Base-by-base conservation (phyloP, 176 grass and related monocot genomes). In the Hsuehochloa calcarea region DNA sequence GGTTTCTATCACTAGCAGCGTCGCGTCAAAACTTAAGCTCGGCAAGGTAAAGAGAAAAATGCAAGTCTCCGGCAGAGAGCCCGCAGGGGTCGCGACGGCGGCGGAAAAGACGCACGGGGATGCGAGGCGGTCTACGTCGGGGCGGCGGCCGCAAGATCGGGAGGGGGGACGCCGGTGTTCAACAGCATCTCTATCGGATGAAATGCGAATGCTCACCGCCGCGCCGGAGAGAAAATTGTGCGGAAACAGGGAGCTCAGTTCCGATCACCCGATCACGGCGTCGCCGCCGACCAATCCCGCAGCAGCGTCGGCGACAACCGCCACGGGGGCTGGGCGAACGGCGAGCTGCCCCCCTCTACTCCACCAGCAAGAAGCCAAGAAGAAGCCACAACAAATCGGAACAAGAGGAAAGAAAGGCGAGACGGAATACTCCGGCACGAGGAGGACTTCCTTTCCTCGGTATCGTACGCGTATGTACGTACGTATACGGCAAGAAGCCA, bases 251-350 rank as follows among this genome's bases (percentile, higher is more conserved):
- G 11, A 26, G 19, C 52, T 77, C 74, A 26, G 12, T 38, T 78
- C 75, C 75, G 52, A 78, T 78, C 56, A 45, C 56, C 75, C 75
- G 52, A 78, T 78, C 56, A 45, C 56, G 3, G 35, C 34, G 34
- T 58, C 31, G 15, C 22, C 55, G 20, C 8, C 54, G 8, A 58
- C 8, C 8, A 58, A 55, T 8, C 51, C 51, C 1, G 51, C 5
- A 2, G 51, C 52, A 55, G 52, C 15, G 60, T 13, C 25, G 60
- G 11, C 25, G 25, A 63, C 52, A 19, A 2, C 52, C 6, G 52
- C 22, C 55, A 59, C 68, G 22, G 68, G 68, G 74, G 54, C 17
- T 5, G 22, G 74, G 11, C 35, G 10, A 40, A 38, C 70, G 45
- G 70, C 70, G 25, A 73, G 44, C 70, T 45, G 3, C 70, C n/a